Percentiles rank a stretch among this genome's conserved stretches.
These are phyloP conservation scores for Colletotrichum liriopes DNA, from an alignment of 2,329 filamentous ascomycete genomes.

Conservation along the genomic window DNA sequence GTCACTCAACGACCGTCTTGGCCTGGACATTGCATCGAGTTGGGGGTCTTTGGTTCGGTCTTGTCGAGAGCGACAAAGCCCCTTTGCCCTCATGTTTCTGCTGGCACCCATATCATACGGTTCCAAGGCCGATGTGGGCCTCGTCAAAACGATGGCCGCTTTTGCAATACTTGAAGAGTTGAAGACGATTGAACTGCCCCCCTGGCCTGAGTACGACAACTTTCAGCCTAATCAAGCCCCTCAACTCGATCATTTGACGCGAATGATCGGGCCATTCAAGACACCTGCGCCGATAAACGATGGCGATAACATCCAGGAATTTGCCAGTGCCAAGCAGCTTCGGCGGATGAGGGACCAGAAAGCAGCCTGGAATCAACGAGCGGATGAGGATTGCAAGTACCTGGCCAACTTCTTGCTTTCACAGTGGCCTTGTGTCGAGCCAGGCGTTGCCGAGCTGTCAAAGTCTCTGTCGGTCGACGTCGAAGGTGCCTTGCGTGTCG, in stretches of 20 bases:
- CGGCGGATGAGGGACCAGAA: conserved; percentile 52
- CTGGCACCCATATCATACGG: conserved; percentile 62
- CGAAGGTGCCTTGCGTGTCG: conserved; percentile 53
- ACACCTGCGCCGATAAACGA: conserved; percentile 49
- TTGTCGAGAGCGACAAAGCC: conserved; percentile 50
- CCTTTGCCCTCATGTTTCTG: conserved; percentile 61
- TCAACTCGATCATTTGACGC: conserved; percentile 49
- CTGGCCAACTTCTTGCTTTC: conserved; percentile 59
- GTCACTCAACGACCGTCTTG: conserved; percentile 58
- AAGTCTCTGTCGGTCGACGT: conserved; percentile 55
- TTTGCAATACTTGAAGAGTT: conserved; percentile 60
- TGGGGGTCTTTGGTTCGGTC: conserved; percentile 62
- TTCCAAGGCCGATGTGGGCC: conserved; percentile 53
- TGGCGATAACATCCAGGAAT: conserved; percentile 44
- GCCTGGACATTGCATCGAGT: conserved; percentile 53
- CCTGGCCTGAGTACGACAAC: conserved; percentile 51
- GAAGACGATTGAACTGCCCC: conserved; percentile 55
- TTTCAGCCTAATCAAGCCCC: conserved; percentile 56
- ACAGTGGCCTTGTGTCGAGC: conserved; percentile 62
- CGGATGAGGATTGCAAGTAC: conserved; percentile 52
- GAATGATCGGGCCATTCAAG: conserved; percentile 52
- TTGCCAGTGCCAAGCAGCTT: conserved; percentile 50
- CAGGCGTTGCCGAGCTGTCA: conserved; percentile 49
- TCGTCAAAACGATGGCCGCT: conserved; percentile 61
- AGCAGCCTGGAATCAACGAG: conserved; percentile 49